Evolutionary conservation across 1,284 basidiomycete species (phyloP).

Genomic region (Trametes hirsuta): DNA sequence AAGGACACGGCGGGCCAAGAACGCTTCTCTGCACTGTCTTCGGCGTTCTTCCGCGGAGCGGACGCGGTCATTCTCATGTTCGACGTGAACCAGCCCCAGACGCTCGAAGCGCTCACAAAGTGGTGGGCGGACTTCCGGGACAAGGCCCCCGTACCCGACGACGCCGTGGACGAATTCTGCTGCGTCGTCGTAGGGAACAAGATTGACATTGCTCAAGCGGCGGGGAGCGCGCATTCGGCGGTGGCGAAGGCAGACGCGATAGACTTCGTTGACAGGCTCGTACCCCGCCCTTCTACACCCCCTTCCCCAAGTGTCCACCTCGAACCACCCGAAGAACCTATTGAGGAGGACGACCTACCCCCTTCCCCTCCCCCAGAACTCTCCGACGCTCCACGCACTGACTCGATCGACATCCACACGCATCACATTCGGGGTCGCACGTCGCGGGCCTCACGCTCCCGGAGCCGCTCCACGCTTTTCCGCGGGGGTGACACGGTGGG

Average conservation of each 20-base stretch:
- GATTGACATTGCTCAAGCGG: slow-evolving; percentile 51
- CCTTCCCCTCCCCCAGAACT: slow-evolving; percentile 24
- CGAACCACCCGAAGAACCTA: slow-evolving; percentile 11
- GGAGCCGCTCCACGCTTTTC: slow-evolving; percentile 43
- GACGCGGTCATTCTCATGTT: slow-evolving; percentile 83
- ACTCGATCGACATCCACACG: slow-evolving; percentile 36
- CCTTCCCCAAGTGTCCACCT: slow-evolving; percentile 30
- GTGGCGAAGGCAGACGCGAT: slow-evolving; percentile 43
- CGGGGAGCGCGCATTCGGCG: slow-evolving; percentile 8
- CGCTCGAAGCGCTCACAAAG: slow-evolving; percentile 58
- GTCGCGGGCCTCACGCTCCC: slow-evolving; percentile 45
- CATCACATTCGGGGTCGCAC: slow-evolving; percentile 26
- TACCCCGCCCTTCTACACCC: slow-evolving; percentile 45
- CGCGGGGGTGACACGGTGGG: slow-evolving; percentile 52
- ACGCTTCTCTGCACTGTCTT: slow-evolving; percentile 77
- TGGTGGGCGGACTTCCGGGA: slow-evolving; percentile 81
- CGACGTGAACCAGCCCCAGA: slow-evolving; percentile 68
- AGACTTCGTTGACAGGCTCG: slow-evolving; percentile 57
- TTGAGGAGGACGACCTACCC: slow-evolving; percentile 7
- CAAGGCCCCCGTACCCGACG: slow-evolving; percentile 65
- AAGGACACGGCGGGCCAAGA: slow-evolving; percentile 84
- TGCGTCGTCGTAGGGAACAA: slow-evolving; percentile 83
- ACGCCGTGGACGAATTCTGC: slow-evolving; percentile 65
- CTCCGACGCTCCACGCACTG: slow-evolving; percentile 29
- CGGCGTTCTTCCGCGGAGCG: slow-evolving; percentile 82